A percentile compares a stretch with the other conserved stretches of the same genome.
phyloP scores from a whole-genome alignment of 192 early-diverging fungal species.

The Irineochytrium annulatum region DNA sequence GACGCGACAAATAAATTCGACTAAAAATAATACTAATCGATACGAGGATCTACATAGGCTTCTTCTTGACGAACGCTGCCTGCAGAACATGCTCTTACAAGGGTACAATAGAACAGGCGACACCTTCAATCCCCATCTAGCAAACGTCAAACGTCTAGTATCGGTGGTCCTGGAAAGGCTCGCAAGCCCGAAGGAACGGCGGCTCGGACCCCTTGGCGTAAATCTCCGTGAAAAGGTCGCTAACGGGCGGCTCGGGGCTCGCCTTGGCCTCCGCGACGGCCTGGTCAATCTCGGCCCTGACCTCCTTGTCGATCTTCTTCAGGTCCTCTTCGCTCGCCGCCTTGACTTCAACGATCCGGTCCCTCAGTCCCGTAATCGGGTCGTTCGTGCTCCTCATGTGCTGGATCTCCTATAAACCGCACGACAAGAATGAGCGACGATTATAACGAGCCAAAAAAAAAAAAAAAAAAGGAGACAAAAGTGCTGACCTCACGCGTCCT shows the following conservation, averaged over 20 bases:
- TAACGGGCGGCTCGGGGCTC: constrained; percentile 62
- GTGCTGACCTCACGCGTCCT: constrained; percentile 98
- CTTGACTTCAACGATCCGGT: constrained; percentile 68
- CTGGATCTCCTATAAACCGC: constrained; percentile 97
- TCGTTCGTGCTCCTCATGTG: constrained; percentile 94
- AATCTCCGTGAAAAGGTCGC: constrained; percentile 77
- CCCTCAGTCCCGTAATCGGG: constrained; percentile 89
- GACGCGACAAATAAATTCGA: too few species aligned
- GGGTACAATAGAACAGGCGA: too few species aligned
- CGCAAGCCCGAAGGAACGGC: constrained; percentile 72
- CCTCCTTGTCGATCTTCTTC: constrained; percentile 92
- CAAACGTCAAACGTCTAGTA: neutral
- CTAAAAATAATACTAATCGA: too few species aligned
- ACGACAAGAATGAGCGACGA: too few species aligned
- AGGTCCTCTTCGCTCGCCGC: constrained; percentile 79
- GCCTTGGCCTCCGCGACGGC: constrained; percentile 80
- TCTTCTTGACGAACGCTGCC: too few species aligned
- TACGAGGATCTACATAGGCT: too few species aligned
- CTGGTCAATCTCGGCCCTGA: constrained; percentile 79
- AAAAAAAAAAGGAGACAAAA: too few species aligned
- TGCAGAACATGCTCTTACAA: too few species aligned
- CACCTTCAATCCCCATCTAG: too few species aligned
- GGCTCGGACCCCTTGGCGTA: constrained; percentile 77
- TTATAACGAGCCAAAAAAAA: too few species aligned
- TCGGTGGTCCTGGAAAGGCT: constrained; percentile 70